Evolutionary conservation across 2,329 filamentous ascomycete species (phyloP).

Genomic region (Stagonosporopsis cucurbitacearum): DNA sequence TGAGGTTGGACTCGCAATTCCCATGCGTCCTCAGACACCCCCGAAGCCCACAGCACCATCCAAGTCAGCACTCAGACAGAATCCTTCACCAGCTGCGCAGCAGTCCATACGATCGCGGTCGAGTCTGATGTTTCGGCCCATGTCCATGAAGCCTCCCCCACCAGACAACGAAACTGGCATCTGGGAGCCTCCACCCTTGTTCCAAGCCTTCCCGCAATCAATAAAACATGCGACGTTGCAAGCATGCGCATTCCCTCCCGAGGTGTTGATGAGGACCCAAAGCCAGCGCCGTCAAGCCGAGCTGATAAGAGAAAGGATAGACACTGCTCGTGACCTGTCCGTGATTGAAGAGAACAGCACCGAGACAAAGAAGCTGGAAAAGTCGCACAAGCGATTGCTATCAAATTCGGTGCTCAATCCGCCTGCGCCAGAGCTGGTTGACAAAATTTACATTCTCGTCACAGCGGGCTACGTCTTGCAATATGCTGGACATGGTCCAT

Average conservation of each 20-base stretch:
- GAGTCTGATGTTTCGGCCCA: slow-evolving; percentile 41
- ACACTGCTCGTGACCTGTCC: slow-evolving; percentile 44
- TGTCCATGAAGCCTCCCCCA: slow-evolving; percentile 35
- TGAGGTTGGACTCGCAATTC: slow-evolving; percentile 50
- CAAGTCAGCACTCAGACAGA: slow-evolving; percentile 38
- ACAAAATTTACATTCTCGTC: slow-evolving; percentile 75
- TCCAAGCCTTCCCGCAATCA: slow-evolving; percentile 85
- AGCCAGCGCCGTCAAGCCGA: slow-evolving; percentile 60
- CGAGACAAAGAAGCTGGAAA: slow-evolving; percentile 45
- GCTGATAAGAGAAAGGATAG: slow-evolving; percentile 46
- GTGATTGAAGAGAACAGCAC: slow-evolving; percentile 35
- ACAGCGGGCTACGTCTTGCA: slow-evolving; percentile 76
- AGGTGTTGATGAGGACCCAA: slow-evolving; percentile 68
- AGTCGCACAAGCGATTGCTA: slow-evolving; percentile 52
- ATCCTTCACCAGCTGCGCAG: slow-evolving; percentile 38
- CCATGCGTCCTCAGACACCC: slow-evolving; percentile 42
- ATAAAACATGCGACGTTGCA: slow-evolving; percentile 76
- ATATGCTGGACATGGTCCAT: slow-evolving; percentile 73
- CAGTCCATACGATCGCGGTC: slow-evolving; percentile 43
- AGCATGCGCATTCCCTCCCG: slow-evolving; percentile 71
- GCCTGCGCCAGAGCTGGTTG: slow-evolving; percentile 68
- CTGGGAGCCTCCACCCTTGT: slow-evolving; percentile 70
- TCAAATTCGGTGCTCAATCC: slow-evolving; percentile 51
- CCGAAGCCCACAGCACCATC: slow-evolving; percentile 27
- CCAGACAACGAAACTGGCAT: slow-evolving; percentile 42